phyloP scores from a whole-genome alignment of 2,329 filamentous ascomycete species.

The Cadophora sp. region DNA sequence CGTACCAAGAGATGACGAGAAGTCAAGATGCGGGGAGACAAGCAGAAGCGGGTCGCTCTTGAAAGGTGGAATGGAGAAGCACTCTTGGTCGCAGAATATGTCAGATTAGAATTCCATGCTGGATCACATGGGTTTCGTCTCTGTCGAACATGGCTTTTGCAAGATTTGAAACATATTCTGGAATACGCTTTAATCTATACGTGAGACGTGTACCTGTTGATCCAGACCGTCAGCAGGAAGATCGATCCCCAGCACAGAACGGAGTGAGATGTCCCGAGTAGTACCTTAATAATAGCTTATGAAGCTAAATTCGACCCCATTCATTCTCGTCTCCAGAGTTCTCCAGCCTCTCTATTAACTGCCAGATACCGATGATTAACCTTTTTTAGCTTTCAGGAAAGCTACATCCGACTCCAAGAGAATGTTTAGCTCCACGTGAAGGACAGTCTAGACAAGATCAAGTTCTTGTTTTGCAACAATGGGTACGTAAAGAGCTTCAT shows the following conservation, averaged over 20 bases:
- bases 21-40: background rate
- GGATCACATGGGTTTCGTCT: background rate
- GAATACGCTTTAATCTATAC: background rate
- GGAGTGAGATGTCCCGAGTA: background rate
- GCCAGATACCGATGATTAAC: background rate
- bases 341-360: background rate
- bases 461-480: background rate
- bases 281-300: background rate
- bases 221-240: background rate
- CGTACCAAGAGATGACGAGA: background rate
- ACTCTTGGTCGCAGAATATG: background rate
- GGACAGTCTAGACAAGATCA: background rate
- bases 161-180: background rate
- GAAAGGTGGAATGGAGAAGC: background rate
- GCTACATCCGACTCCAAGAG: background rate
- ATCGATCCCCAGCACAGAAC: background rate
- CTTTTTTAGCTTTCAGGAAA: background rate
- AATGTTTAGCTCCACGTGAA: background rate
- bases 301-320: background rate
- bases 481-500: constrained; percentile 9
- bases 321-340: constrained; percentile 1
- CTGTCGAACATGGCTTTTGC: background rate
- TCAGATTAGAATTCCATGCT: background rate
- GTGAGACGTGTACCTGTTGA: background rate
- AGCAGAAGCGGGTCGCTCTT: background rate